Conservation (phyloP, 1,139 yeast species). For the Saccharomyces hybrid region DNA sequence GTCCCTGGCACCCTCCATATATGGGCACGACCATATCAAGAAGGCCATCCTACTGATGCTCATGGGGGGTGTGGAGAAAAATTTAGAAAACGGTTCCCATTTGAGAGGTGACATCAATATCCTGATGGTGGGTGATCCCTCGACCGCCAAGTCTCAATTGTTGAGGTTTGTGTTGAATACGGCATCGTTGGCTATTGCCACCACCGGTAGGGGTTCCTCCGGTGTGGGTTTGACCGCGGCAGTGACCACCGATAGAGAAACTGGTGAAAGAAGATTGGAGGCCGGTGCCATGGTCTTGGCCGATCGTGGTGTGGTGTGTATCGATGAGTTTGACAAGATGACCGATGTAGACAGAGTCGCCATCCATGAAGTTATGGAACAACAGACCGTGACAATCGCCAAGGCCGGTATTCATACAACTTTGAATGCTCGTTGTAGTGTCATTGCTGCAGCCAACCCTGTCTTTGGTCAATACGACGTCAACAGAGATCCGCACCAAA, state of each 20-base stretch:
- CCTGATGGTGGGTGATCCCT: constrained; percentile 97
- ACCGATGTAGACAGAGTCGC: constrained; percentile 95
- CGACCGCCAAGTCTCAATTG: constrained; percentile 96
- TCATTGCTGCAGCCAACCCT: constrained; percentile 97
- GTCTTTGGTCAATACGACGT: constrained; percentile 95
- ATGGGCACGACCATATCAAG: constrained; percentile 86
- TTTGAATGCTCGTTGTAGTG: constrained; percentile 93
- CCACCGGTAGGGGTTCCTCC: constrained; percentile 99
- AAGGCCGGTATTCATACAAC: constrained; percentile 98
- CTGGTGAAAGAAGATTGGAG: constrained; percentile 92
- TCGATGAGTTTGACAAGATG: constrained; percentile 98
- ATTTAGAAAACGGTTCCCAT: constrained; percentile 90
- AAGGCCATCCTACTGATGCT: constrained; percentile 87
- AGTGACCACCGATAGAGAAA: constrained; percentile 90
- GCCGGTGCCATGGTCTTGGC: constrained; percentile 99
- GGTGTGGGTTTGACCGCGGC: constrained; percentile 99
- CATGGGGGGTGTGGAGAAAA: constrained; percentile 91
- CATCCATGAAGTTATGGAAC: constrained; percentile 99
- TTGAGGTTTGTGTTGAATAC: constrained; percentile 89
- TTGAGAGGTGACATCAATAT: constrained; percentile 96
- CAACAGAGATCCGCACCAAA: constrained; percentile 92
- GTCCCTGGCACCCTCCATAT: constrained; percentile 92
- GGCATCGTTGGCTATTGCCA: constrained; percentile 91
- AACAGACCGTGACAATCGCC: constrained; percentile 96
- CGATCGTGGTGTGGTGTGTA: constrained; percentile 94